phyloP scores from a whole-genome alignment of 192 early-diverging fungal species.

The Allomyces macrogynus region DNA sequence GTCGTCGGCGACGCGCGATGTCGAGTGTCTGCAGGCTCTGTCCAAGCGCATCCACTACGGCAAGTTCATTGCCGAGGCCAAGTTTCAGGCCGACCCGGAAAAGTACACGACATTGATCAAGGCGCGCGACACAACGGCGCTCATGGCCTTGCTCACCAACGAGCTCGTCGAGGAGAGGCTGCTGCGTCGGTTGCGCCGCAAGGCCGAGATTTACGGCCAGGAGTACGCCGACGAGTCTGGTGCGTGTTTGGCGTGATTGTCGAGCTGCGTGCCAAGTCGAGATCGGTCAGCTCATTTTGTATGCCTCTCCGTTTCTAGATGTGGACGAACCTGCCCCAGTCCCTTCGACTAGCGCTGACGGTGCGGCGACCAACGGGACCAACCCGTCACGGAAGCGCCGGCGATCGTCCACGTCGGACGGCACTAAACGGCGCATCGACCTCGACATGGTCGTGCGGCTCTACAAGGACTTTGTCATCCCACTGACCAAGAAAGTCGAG shows the following conservation, averaged over 20 bases:
- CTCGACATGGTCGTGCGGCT: conserved; percentile 68
- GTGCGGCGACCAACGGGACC: background rate
- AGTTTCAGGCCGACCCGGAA: conserved; percentile 60
- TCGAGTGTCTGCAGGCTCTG: conserved; percentile 76
- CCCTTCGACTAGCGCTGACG: background rate
- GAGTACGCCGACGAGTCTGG: conserved; percentile 41
- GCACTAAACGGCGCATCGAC: conserved; percentile 26
- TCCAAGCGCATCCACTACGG: conserved; percentile 90
- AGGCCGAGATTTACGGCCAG: conserved; percentile 85
- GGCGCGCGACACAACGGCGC: conserved; percentile 43
- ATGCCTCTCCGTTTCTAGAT: too few species aligned
- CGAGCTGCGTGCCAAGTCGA: too few species aligned
- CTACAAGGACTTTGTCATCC: conserved; percentile 91
- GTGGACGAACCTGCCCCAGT: too few species aligned
- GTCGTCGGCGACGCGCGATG: conserved; percentile 77
- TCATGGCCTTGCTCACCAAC: conserved; percentile 80
- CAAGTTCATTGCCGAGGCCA: conserved; percentile 94
- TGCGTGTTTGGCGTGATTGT: background rate
- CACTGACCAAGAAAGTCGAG: conserved; percentile 89
- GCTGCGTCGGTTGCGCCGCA: conserved; percentile 58
- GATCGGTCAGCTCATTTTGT: too few species aligned
- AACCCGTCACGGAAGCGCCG: conserved; percentile 3
- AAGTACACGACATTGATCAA: conserved; percentile 58
- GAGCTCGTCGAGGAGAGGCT: conserved; percentile 60
- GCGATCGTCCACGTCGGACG: conserved; percentile 1